Evolutionary conservation across 2,329 filamentous ascomycete species (phyloP).

Genomic region (Pyrenochaeta sp.): DNA sequence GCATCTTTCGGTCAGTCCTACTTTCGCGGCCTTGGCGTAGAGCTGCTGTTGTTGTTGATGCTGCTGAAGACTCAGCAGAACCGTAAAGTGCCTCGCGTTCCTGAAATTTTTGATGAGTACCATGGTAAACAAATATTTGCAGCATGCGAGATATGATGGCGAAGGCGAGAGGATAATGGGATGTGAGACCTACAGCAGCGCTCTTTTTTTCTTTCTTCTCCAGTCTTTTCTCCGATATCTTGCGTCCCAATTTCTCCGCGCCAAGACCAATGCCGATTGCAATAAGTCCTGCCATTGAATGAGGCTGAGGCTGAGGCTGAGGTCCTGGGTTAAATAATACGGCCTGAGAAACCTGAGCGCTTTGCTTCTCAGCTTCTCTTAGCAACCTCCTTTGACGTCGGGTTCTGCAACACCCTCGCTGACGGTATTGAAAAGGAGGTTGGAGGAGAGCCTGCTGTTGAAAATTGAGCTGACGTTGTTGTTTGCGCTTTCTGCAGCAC

Average conservation of each 20-base stretch:
- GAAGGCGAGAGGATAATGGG: not conserved
- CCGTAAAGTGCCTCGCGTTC: conserved; percentile 19
- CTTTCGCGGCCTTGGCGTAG: conserved; percentile 6
- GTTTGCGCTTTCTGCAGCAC: conserved; percentile 12
- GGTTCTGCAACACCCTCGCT: conserved; percentile 9
- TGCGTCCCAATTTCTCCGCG: conserved; percentile 26
- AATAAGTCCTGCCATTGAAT: conserved; percentile 29
- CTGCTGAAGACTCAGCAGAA: conserved; percentile 13
- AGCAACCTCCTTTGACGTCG: conserved; percentile 7
- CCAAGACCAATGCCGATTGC: conserved; percentile 30
- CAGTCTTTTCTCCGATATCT: conserved; percentile 32
- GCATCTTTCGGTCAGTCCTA: conserved; percentile 17
- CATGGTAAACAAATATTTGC: not conserved
- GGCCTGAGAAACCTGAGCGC: not conserved
- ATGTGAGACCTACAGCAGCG: conserved; percentile 15
- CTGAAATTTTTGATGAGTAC: conserved; percentile 8
- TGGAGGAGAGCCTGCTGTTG: conserved; percentile 1
- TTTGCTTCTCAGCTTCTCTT: not conserved
- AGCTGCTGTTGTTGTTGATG: conserved; percentile 11
- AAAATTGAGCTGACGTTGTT: conserved; percentile 3
- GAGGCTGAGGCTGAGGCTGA: conserved; percentile 13
- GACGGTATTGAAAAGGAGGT: not conserved
- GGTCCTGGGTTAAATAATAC: not conserved
- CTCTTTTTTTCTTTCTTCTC: conserved; percentile 35
- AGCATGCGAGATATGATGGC: not conserved